phyloP scores from a whole-genome alignment of 352 stramenopile species.

The Pythium sp. region DNA sequence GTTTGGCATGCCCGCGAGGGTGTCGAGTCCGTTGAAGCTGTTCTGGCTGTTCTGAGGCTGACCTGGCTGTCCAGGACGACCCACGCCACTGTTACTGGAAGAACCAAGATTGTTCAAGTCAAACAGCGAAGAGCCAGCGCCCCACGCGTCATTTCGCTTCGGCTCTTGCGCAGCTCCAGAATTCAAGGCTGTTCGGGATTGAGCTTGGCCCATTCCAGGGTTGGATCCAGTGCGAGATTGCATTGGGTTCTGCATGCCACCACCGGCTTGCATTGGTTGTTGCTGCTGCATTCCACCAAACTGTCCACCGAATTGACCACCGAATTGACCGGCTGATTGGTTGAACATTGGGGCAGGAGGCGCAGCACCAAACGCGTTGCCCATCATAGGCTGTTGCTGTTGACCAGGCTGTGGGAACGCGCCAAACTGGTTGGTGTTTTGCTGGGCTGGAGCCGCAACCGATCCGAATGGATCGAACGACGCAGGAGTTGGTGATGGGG shows the following conservation, averaged over 20 bases:
- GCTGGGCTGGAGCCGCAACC: conserved; percentile 25
- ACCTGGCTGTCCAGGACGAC: conserved; percentile 30
- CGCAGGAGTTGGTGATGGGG: conserved; percentile 34
- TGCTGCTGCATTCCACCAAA: conserved; percentile 44
- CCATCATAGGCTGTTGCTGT: conserved; percentile 43
- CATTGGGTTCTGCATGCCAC: conserved; percentile 28
- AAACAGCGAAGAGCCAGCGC: conserved; percentile 73
- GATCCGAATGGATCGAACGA: conserved; percentile 66
- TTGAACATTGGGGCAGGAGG: conserved; percentile 44
- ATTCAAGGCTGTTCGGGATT: conserved; percentile 27
- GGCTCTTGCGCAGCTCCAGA: conserved; percentile 33
- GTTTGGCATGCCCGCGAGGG: conserved; percentile 72
- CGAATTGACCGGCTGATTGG: conserved; percentile 29
- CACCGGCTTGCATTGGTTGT: conserved; percentile 26
- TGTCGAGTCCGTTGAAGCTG: conserved; percentile 84
- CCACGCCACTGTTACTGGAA: conserved; percentile 20
- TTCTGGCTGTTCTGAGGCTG: conserved; percentile 53
- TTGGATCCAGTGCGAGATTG: conserved; percentile 46
- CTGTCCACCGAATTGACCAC: conserved; percentile 44
- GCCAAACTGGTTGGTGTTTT: conserved; percentile 31
- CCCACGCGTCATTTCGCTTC: conserved; percentile 74
- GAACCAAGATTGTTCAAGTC: conserved; percentile 72
- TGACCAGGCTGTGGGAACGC: conserved; percentile 35
- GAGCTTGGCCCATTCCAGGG: conserved; percentile 21
- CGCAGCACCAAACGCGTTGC: conserved; percentile 35